Percentiles rank a stretch among this genome's conserved stretches.
Evolutionary conservation across 139 green algal species (phyloP).

Genomic region (Spirogloea muscicola): DNA sequence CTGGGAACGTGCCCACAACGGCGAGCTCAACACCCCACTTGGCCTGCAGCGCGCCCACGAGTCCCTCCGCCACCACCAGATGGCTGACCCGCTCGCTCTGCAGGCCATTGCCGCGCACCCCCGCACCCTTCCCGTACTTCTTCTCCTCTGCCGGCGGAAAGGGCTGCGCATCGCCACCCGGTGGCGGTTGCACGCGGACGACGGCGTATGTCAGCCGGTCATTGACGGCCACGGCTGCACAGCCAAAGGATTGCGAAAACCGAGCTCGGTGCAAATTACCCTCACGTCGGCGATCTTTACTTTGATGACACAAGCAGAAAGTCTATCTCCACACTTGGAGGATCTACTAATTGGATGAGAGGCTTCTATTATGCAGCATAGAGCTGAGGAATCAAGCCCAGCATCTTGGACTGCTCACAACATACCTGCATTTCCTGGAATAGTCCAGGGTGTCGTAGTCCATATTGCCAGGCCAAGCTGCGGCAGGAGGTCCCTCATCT

Average conservation of each 20-base stretch:
- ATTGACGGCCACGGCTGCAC: slow-evolving; percentile 88
- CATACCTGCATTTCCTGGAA: slow-evolving; percentile 88
- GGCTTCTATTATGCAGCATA: no score
- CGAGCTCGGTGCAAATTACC: no score
- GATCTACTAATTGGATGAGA: no score
- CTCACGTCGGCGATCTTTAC: no score
- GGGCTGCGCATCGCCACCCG: not conserved
- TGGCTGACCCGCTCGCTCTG: not conserved
- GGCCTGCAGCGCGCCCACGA: slow-evolving; percentile 63
- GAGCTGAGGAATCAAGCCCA: no score
- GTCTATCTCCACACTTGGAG: no score
- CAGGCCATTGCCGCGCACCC: not conserved
- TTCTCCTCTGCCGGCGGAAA: not conserved
- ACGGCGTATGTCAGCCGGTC: slow-evolving; percentile 82
- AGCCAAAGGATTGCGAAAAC: slow-evolving; percentile 1
- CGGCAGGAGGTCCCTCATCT: not conserved
- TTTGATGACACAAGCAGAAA: no score
- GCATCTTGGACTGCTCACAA: no score
- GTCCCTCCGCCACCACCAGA: slow-evolving; percentile 67
- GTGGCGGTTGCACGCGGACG: slow-evolving; percentile 47
- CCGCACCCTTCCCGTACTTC: slow-evolving; percentile 22
- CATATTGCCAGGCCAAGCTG: slow-evolving; percentile 78
- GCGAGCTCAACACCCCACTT: slow-evolving; percentile 66
- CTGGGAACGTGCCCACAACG: slow-evolving; percentile 60
- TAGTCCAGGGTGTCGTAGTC: slow-evolving; percentile 99